Percentiles rank a stretch among this genome's conserved stretches.
These are phyloP conservation scores for Ceratocystis destructans DNA, from an alignment of 2,329 filamentous ascomycete genomes.

Conservation along the genomic window DNA sequence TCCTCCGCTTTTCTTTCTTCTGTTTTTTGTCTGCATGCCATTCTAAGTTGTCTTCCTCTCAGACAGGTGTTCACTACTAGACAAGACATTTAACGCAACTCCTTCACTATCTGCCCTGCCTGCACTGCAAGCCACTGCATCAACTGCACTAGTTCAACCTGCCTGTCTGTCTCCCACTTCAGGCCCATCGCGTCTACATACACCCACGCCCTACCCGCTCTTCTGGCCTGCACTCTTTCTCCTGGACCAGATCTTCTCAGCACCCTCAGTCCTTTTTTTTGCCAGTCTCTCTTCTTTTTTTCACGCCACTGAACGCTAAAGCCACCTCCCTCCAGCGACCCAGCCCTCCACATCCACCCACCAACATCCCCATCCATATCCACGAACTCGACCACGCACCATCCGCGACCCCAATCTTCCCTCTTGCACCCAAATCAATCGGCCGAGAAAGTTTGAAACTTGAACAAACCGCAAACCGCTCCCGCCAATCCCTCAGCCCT, in stretches of 20 bases:
- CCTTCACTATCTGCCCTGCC: neutral
- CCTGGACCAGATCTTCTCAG: neutral
- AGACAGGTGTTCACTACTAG: neutral
- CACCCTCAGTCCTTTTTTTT: neutral
- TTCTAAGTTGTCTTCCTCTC: neutral
- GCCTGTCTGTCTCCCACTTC: neutral
- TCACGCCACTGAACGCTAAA: conserved; percentile 7
- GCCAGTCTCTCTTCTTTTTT: neutral
- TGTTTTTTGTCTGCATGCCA: neutral
- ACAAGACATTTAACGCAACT: neutral
- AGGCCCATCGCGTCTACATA: neutral
- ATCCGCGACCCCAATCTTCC: conserved; percentile 3
- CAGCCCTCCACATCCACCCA: neutral
- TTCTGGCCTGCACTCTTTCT: neutral
- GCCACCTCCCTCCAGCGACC: conserved; percentile 6
- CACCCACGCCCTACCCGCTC: neutral
- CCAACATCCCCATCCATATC: neutral
- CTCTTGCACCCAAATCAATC: conserved; percentile 5
- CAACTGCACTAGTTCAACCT: neutral
- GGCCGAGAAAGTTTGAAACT: conserved; percentile 13
- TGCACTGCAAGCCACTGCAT: neutral
- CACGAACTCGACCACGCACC: neutral
- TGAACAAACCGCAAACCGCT: neutral
- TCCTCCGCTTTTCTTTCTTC: neutral
- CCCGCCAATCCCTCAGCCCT: neutral